Conservation (phyloP, 2,329 filamentous ascomycete genomes). For the Claviceps africana region DNA sequence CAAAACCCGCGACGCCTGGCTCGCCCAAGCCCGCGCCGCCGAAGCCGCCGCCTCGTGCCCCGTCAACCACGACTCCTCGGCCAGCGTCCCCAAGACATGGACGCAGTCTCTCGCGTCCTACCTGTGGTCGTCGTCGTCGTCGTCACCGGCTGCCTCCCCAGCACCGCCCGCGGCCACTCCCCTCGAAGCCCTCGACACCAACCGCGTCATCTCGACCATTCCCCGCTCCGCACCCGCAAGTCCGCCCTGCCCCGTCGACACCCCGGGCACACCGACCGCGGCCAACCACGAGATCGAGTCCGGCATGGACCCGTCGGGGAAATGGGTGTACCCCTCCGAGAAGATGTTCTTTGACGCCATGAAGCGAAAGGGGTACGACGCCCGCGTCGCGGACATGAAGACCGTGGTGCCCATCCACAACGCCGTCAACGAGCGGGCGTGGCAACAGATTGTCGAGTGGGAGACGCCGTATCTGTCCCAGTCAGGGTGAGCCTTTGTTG, state of each 20-base stretch:
- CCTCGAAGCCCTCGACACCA: conserved; percentile 36
- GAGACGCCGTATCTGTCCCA: conserved; percentile 52
- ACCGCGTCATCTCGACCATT: conserved; percentile 68
- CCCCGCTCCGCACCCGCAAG: conserved; percentile 40
- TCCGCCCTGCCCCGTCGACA: conserved; percentile 22
- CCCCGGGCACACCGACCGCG: conserved; percentile 38
- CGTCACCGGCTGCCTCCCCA: conserved; percentile 14
- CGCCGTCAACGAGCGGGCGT: conserved; percentile 92
- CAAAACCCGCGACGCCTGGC: conserved; percentile 76
- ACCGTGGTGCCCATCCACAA: conserved; percentile 96
- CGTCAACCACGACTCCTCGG: conserved; percentile 18
- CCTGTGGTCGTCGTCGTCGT: conserved; percentile 25
- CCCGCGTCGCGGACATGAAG: conserved; percentile 61
- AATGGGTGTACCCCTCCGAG: conserved; percentile 96
- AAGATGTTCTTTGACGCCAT: conserved; percentile 98
- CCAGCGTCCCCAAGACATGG: conserved; percentile 25
- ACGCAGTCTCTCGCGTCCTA: conserved; percentile 27
- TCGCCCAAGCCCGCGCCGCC: conserved; percentile 50
- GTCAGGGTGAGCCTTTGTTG: conserved; percentile 33
- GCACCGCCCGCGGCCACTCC: conserved; percentile 12
- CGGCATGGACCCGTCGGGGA: conserved; percentile 58
- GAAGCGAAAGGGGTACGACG: conserved; percentile 74
- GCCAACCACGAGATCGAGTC: conserved; percentile 72
- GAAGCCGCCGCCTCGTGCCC: conserved; percentile 19
- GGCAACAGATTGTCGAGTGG: conserved; percentile 84